phyloP scores from a whole-genome alignment of 768 basidiomycete genomes.

The Macrolepiota fuliginosa region DNA sequence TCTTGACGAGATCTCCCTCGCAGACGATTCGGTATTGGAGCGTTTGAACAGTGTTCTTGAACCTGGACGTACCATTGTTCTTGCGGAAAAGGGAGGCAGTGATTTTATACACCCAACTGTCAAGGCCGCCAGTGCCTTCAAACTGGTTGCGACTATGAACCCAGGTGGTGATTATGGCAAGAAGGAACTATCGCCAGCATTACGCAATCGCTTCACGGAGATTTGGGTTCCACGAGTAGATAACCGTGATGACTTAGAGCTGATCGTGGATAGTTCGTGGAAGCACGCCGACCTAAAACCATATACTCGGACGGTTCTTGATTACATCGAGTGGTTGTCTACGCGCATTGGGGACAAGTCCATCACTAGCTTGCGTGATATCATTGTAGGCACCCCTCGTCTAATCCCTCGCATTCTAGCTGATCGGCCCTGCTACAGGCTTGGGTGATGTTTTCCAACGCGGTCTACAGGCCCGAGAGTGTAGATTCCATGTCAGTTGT shows the following conservation, averaged over 20 bases:
- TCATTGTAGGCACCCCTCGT: constrained; percentile 56
- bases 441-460: constrained; percentile 90
- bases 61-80: constrained; percentile 79
- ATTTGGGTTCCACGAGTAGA: constrained; percentile 95
- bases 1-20: constrained; percentile 95
- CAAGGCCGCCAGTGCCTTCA: constrained; percentile 66
- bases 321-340: constrained; percentile 82
- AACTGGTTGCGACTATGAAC: constrained; percentile 97
- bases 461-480: constrained; percentile 34
- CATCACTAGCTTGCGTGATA: constrained; percentile 79
- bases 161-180: constrained; percentile 99
- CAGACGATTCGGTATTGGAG: constrained; percentile 97
- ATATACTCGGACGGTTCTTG: constrained; percentile 64
- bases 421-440: constrained; percentile 47
- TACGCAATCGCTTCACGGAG: constrained; percentile 97
- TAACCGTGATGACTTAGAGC: constrained; percentile 64
- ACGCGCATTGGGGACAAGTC: constrained; percentile 56
- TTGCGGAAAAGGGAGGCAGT: constrained; percentile 89
- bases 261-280: constrained; percentile 79
- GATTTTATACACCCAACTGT: constrained; percentile 67
- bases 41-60: constrained; percentile 97
- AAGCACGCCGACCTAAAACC: constrained; percentile 43
- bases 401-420: not conserved
- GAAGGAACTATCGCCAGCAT: constrained; percentile 95
- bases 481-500: constrained; percentile 32